phyloP scores from a whole-genome alignment of 805 yeast genomes.

The Starmerella khaoyaiensis region DNA sequence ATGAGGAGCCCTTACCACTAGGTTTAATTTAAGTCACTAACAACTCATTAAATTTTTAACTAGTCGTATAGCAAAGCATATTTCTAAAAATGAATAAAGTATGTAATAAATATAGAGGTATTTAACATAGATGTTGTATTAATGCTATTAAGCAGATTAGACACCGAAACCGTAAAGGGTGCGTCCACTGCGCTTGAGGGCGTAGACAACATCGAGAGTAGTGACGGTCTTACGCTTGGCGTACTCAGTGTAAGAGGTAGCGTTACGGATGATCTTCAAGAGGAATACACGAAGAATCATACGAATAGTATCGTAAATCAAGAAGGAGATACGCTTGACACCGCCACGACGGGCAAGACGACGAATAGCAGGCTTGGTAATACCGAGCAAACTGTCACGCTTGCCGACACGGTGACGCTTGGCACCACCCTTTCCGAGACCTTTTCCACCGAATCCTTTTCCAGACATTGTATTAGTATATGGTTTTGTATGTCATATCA shows the following conservation, averaged over 20 bases:
- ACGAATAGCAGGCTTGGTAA: constrained; percentile 99
- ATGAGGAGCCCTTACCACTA: no score
- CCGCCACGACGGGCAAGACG: constrained; percentile 99
- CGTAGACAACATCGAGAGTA: constrained; percentile 95
- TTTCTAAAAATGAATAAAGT: constrained; percentile 1
- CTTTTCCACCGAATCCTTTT: constrained; percentile 99
- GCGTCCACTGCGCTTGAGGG: constrained; percentile 99
- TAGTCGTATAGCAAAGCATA: no score
- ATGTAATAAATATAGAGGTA: constrained; percentile 12
- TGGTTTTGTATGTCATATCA: background rate
- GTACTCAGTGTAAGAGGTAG: constrained; percentile 98
- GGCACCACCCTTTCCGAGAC: constrained; percentile 99
- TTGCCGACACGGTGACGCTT: constrained; percentile 99
- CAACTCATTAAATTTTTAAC: no score
- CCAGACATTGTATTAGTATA: constrained; percentile 64
- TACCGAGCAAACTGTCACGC: constrained; percentile 99
- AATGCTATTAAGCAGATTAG: constrained; percentile 34
- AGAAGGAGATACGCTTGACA: constrained; percentile 99
- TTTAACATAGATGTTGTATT: background rate
- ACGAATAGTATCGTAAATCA: constrained; percentile 98
- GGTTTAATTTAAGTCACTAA: no score
- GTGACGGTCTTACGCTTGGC: constrained; percentile 99
- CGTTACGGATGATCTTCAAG: constrained; percentile 96
- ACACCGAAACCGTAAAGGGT: constrained; percentile 99
- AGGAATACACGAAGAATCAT: constrained; percentile 90